phyloP scores from a whole-genome alignment of 2,329 filamentous ascomycete species.

The Alternaria panax region DNA sequence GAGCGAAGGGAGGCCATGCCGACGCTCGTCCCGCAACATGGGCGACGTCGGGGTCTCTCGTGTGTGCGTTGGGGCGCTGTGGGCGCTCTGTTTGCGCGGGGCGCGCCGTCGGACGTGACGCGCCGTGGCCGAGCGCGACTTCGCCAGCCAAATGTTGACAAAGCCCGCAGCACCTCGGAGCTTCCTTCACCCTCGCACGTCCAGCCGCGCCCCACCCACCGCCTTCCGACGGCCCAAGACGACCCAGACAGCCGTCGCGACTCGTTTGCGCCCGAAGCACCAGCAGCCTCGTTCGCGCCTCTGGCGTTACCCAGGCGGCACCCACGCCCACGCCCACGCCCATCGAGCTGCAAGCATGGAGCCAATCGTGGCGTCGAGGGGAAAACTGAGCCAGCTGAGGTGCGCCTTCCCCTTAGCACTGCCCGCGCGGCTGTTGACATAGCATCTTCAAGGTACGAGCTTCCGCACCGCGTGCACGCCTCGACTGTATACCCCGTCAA shows the following conservation, averaged over 20 bases:
- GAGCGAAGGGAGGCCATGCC: slow-evolving; percentile 89
- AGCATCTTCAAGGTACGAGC: slow-evolving; percentile 61
- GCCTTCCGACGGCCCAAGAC: background rate
- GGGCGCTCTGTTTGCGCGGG: slow-evolving; percentile 25
- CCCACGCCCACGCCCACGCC: background rate
- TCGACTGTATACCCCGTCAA: slow-evolving; percentile 65
- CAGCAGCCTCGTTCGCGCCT: background rate
- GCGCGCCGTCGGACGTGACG: slow-evolving; percentile 30
- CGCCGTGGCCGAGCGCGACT: slow-evolving; percentile 37
- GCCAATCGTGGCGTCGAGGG: slow-evolving; percentile 68
- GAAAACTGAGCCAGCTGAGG: slow-evolving; percentile 46
- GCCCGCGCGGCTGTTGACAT: slow-evolving; percentile 9
- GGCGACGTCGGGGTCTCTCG: slow-evolving; percentile 19
- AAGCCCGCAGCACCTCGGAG: slow-evolving; percentile 22
- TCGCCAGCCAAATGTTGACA: slow-evolving; percentile 18
- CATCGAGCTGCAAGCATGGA: slow-evolving; percentile 61
- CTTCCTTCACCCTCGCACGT: slow-evolving; percentile 14
- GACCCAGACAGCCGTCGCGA: background rate
- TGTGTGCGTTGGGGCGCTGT: slow-evolving; percentile 1
- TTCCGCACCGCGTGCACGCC: slow-evolving; percentile 64
- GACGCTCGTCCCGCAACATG: slow-evolving; percentile 42
- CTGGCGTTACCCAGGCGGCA: background rate
- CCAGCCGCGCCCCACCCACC: background rate
- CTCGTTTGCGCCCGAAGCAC: background rate
- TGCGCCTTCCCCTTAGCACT: slow-evolving; percentile 2